Evolutionary conservation across 768 basidiomycete species (phyloP).

Genomic region (Cytidiella melzeri): DNA sequence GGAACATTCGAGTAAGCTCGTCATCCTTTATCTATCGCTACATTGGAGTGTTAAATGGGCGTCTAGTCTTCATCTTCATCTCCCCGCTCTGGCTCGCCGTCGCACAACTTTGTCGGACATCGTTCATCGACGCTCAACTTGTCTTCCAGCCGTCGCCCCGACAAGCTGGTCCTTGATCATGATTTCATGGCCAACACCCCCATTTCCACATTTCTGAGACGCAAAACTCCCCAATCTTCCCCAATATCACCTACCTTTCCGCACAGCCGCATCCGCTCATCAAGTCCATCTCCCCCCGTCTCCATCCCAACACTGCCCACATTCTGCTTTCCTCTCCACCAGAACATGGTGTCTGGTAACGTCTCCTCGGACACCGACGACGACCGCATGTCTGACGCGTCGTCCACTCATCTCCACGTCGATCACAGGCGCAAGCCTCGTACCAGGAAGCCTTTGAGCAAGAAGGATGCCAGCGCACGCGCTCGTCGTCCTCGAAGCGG

Average conservation of each 20-base stretch:
- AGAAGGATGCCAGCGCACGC: neutral
- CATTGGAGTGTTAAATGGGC: neutral
- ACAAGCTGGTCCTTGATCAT: slow-evolving; percentile 22
- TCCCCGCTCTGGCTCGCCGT: slow-evolving; percentile 20
- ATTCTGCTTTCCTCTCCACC: slow-evolving; percentile 21
- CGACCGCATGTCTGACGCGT: slow-evolving; percentile 18
- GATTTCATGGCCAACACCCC: slow-evolving; percentile 43
- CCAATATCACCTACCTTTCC: slow-evolving; percentile 64
- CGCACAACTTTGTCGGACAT: slow-evolving; percentile 11
- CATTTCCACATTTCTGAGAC: slow-evolving; percentile 74
- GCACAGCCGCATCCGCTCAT: slow-evolving; percentile 23
- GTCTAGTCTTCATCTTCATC: slow-evolving; percentile 25
- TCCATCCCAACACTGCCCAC: slow-evolving; percentile 60
- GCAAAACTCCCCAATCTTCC: slow-evolving; percentile 70
- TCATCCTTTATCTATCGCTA: neutral
- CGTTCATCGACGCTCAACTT: slow-evolving; percentile 14
- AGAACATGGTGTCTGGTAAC: slow-evolving; percentile 6
- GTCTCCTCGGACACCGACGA: slow-evolving; percentile 24
- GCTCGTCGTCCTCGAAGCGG: neutral
- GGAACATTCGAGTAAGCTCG: slow-evolving; percentile 21
- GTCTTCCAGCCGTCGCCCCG: slow-evolving; percentile 14
- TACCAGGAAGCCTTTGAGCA: neutral
- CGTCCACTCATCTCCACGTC: neutral
- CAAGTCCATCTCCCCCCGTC: slow-evolving; percentile 43
- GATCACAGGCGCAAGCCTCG: slow-evolving; percentile 1